Base-by-base conservation (phyloP, 2,329 filamentous ascomycete genomes). In the Penicillium sp. region DNA sequence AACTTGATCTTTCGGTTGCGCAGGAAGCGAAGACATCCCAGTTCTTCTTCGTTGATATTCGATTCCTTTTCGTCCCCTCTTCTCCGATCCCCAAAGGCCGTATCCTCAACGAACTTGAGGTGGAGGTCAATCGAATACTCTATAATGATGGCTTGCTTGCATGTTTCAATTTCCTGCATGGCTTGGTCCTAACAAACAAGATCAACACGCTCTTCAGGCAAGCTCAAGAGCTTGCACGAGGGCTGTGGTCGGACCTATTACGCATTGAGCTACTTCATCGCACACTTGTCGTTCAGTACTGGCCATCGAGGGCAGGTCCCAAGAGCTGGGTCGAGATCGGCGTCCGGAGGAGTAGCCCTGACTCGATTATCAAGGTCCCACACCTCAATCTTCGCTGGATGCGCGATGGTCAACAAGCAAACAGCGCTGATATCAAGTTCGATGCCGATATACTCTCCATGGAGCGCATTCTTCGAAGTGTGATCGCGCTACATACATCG, bases 281-380 rank as follows among this genome's bases (percentile, higher is more conserved):
- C 62, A 89, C 89, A 30, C 80, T 99, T 60, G 87, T 93, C 10
- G 85, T 99, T 37, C 93, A 97, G 71, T 99, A 99, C 77, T 99
- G 95, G 95, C 82, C 85, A 16, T 84, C 85, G 54, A 86, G 88
- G 68, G 83, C 84, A 59, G 86, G 86, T 0, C 82, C 85, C 16
- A 97, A 96, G 80, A 96, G 88, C 74, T 99, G 95, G 94, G 82
- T 99, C 52, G 89, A 98, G 65, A 82, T 99, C 54, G 93, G 93
- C 10, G 85, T 97, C 38, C 77, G 74, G 53, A 70, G 71, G 46
- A 72, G 66, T 52, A 58, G 42, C 28, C 46, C 52, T 38, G 35
- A 58, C 33, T 38, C 51, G 13, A 48, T 43, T 26, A 57, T 65
- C 19, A 65, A 69, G 26, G 62, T 73, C 16, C 72, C 80, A 8